Conservation (phyloP, 176 grass and related monocot genomes). For the Cocos nucifera region DNA sequence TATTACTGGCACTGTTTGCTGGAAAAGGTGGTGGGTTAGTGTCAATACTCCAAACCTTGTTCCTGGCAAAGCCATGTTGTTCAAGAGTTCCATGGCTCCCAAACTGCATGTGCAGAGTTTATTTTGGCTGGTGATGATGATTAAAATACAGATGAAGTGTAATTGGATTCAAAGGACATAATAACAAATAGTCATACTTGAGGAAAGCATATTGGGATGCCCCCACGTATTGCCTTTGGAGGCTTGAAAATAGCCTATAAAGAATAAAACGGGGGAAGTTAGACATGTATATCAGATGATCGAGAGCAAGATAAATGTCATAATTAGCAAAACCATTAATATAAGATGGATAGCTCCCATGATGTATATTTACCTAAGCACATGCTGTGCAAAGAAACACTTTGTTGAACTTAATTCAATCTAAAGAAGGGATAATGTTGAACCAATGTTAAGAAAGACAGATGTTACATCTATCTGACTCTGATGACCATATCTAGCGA, state of each 20-base stretch:
- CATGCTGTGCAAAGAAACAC: too few relatives aligned
- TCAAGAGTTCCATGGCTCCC: constrained; percentile 59
- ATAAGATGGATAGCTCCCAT: too few relatives aligned
- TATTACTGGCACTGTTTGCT: constrained; percentile 43
- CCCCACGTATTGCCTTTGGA: constrained; percentile 37
- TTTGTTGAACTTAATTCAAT: too few relatives aligned
- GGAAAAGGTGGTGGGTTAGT: constrained; percentile 59
- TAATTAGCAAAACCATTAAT: too few relatives aligned
- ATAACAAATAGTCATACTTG: constrained; percentile 31
- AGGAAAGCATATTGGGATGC: constrained; percentile 49
- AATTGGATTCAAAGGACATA: background rate
- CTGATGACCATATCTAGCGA: too few relatives aligned
- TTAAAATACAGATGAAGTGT: background rate
- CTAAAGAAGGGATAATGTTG: too few relatives aligned
- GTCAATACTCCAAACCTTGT: constrained; percentile 57
- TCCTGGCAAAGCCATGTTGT: constrained; percentile 78
- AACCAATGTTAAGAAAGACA: too few relatives aligned
- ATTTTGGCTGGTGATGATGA: constrained; percentile 10
- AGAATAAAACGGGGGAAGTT: background rate
- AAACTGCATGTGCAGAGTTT: constrained; percentile 39
- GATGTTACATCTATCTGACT: too few relatives aligned
- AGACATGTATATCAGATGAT: too few relatives aligned
- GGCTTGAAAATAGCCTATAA: constrained; percentile 40
- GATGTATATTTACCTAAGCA: too few relatives aligned
- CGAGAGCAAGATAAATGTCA: too few relatives aligned